Base-by-base conservation (phyloP, 805 yeast species). In the Starmera pachycereana region DNA sequence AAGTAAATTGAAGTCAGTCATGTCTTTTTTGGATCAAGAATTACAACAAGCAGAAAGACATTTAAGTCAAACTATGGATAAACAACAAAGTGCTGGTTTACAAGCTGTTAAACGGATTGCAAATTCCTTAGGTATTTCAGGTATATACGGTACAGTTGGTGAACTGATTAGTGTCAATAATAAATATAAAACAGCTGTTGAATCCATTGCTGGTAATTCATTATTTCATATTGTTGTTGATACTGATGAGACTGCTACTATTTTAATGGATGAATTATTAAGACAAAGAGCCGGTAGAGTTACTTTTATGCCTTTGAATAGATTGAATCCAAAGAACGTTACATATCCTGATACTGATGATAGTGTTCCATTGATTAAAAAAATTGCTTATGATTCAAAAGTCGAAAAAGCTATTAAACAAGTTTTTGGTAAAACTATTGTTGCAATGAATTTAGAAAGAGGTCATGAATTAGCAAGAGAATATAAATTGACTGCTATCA, bases 221-320 rank as follows among this genome's bases (percentile, higher is more conserved):
- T 62, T 92, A 39, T 89, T 88, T 52, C 86, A 90, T 56, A 77
- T 90, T 28, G 92, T 92, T 19, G 97, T 90, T 12, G 95, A 88
- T 52, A 78, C 71, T 33, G 96, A 90, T 45, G 78, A 72, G 39
- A 85, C 95, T 3, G 97, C 97, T 0, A 69, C 86, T 10, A 56
- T 74, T 13, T 59, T 90, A 4, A 82, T 89, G 82, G 81, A 80
- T 35, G 88, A 86, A 54, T 65, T 92, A 42, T 69, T 71, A 6
- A 66, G 81, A 39, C 76, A 74, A 44, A 77, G 75, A 44, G 71
- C 80, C 6, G 97, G 97, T 2, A 71, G 96, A 52, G 89, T 84
- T 0, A 87, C 97, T 0, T 88, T 92, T 51, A 78, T 92, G 66
- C 97, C 98, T 1, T 63, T 92, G 46, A 86, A 88, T 54, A 68